phyloP scores from a whole-genome alignment of 2,329 filamentous ascomycete species.

The Xylaria sp. region DNA sequence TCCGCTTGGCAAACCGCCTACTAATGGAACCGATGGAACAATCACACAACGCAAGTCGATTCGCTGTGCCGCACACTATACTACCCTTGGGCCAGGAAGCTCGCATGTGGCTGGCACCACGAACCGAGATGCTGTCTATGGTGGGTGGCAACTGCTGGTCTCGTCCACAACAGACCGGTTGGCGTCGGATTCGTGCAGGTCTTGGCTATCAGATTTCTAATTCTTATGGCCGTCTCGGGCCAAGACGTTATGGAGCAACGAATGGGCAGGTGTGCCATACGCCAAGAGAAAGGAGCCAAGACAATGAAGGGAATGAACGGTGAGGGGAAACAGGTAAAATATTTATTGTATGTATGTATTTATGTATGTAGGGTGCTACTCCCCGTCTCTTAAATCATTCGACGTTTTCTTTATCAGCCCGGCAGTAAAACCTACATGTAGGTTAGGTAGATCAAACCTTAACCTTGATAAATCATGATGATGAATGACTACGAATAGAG shows the following conservation, averaged over 20 bases:
- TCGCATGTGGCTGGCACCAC: background rate
- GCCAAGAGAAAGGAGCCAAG: constrained; percentile 17
- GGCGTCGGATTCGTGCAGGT: constrained; percentile 14
- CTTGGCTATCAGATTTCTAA: constrained; percentile 7
- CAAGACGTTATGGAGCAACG: constrained; percentile 4
- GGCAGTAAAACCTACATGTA: background rate
- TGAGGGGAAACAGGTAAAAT: constrained; percentile 5
- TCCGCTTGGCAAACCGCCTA: constrained; percentile 7
- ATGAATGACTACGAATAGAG: background rate
- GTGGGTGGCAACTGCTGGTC: background rate
- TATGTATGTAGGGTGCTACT: background rate
- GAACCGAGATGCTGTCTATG: too few species aligned
- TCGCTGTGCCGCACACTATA: background rate
- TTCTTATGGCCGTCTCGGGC: background rate
- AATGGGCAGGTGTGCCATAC: constrained; percentile 8
- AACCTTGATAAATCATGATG: background rate
- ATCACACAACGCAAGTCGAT: background rate
- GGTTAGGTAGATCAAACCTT: background rate
- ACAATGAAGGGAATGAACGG: background rate
- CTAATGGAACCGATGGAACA: too few species aligned
- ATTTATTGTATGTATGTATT: too few species aligned
- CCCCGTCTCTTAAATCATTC: background rate
- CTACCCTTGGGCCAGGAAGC: background rate
- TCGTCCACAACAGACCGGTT: background rate
- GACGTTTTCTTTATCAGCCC: background rate